Base-by-base conservation (phyloP, 1,284 basidiomycete species). In the Blastosporella zonata region DNA sequence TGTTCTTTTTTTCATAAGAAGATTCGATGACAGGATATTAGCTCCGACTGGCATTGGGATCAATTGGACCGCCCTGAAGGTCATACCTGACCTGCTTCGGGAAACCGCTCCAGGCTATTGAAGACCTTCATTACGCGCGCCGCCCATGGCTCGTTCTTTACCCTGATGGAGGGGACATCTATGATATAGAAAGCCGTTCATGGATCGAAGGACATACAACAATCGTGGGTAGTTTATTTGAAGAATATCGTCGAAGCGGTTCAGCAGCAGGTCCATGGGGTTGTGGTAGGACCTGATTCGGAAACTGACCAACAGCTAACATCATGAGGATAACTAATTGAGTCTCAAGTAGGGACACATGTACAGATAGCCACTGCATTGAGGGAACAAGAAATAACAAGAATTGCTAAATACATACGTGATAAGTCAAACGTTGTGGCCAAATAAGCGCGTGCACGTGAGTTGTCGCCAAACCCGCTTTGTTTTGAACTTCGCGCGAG, bases 101-200 rank as follows among this genome's bases (percentile, higher is more conserved):
- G 63, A 73, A n/a, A 28, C 65, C 74, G 55, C 44, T 57, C 25
- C 39, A 43, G 17, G 62, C 55, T 3, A 59, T 66, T 25, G 33
- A 48, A n/a, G 49, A 44, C 10, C 39, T 56, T 20, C 20, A 50
- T n/a, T 50, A 42, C 13, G 25, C 47, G 20, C 40, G 13, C 17
- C 46, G 59, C 58, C 80, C 78, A 1, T 80, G 77, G 73, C 68
- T 91, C 2, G 75, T 88, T 8, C 53, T 91, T 13, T 90, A 90
- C 60, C 88, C 90, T 1, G 90, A 90, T 57, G 82, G 84, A 4
- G 82, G 82, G 9, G 74, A 77, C 43, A 64, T 71, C 0, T 86
- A 81, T 59, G 78, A 86, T 59, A 61, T 72, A 9, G 57, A 67
- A 12, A 70, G 70, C 3, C 66, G 71, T 46, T 71, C 67, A 3